Conservation (phyloP, 2,329 filamentous ascomycete species). For the Microcyclospora tardicrescens region DNA sequence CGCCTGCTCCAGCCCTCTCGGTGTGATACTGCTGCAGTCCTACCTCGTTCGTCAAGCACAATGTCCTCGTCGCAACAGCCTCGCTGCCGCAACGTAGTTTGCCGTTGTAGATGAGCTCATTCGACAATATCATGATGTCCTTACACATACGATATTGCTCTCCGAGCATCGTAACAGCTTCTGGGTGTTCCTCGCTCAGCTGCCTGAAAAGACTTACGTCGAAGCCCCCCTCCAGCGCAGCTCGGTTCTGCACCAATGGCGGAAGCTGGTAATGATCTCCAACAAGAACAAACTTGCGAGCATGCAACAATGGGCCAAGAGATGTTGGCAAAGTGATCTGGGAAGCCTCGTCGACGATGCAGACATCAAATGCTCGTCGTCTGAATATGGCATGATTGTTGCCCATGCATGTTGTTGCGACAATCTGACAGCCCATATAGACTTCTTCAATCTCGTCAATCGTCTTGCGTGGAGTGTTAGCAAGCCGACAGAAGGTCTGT, state of each 20-base stretch:
- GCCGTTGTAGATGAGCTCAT: slow-evolving; percentile 85
- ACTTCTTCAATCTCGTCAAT: slow-evolving; percentile 74
- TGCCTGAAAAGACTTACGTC: slow-evolving; percentile 91
- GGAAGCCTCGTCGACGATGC: slow-evolving; percentile 94
- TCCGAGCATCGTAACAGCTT: slow-evolving; percentile 79
- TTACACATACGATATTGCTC: slow-evolving; percentile 98
- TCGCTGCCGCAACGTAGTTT: slow-evolving; percentile 78
- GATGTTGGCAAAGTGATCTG: slow-evolving; percentile 95
- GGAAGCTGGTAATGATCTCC: slow-evolving; percentile 95
- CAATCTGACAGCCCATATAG: slow-evolving; percentile 77
- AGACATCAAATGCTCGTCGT: slow-evolving; percentile 88
- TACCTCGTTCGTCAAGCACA: slow-evolving; percentile 46
- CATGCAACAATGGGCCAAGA: slow-evolving; percentile 84
- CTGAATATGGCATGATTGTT: slow-evolving; percentile 82
- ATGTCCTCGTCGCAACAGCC: slow-evolving; percentile 54
- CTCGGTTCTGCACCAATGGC: slow-evolving; percentile 83
- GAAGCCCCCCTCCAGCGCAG: slow-evolving; percentile 71
- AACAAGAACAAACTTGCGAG: slow-evolving; percentile 83
- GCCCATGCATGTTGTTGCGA: slow-evolving; percentile 88
- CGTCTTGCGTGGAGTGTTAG: slow-evolving; percentile 56
- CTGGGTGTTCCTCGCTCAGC: slow-evolving; percentile 75
- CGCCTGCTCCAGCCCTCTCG: slow-evolving; percentile 2
- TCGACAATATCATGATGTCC: slow-evolving; percentile 89
- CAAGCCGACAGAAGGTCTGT: slow-evolving; percentile 69
- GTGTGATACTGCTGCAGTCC: slow-evolving; percentile 24